These are phyloP conservation scores for Rhizopus microsporus DNA, from an alignment of 371 early-diverging fungal genomes.

Conservation along the genomic window DNA sequence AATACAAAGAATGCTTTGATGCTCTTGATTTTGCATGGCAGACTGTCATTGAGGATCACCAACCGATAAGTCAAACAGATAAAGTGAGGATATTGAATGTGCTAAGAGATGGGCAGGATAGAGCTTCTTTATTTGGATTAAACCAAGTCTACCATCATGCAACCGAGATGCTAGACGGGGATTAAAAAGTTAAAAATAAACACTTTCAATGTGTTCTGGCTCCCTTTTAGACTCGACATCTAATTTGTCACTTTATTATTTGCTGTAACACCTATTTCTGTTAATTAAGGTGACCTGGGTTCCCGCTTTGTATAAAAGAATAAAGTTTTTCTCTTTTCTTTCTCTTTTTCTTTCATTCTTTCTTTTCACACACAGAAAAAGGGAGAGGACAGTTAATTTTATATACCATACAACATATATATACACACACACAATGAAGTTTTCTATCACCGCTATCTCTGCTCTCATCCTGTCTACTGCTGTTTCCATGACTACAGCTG, in stretches of 20 bases:
- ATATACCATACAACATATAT: background rate
- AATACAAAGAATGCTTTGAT: slow-evolving; percentile 32
- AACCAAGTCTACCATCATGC: slow-evolving; percentile 19
- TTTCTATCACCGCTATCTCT: slow-evolving; percentile 48
- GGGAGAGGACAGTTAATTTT: background rate
- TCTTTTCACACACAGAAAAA: background rate
- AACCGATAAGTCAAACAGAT: slow-evolving; percentile 27
- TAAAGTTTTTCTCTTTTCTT: background rate
- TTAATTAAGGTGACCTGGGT: background rate
- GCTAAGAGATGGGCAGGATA: slow-evolving; percentile 36
- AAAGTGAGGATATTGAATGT: slow-evolving; percentile 34
- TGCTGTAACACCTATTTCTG: background rate
- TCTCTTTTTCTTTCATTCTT: slow-evolving; percentile 4
- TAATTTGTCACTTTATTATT: background rate
- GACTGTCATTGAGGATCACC: slow-evolving; percentile 14
- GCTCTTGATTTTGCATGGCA: slow-evolving; percentile 40
- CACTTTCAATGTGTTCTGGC: background rate
- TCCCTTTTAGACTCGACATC: background rate
- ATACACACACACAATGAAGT: slow-evolving; percentile 34
- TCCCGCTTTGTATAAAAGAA: background rate
- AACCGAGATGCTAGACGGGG: slow-evolving; percentile 17
- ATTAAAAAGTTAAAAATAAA: slow-evolving; percentile 4
- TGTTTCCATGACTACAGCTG: slow-evolving; percentile 35
- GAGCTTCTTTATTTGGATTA: slow-evolving; percentile 15
- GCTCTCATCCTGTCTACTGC: slow-evolving; percentile 37